phyloP scores from a whole-genome alignment of 306 rosid species.

The Sindora glabra region DNA sequence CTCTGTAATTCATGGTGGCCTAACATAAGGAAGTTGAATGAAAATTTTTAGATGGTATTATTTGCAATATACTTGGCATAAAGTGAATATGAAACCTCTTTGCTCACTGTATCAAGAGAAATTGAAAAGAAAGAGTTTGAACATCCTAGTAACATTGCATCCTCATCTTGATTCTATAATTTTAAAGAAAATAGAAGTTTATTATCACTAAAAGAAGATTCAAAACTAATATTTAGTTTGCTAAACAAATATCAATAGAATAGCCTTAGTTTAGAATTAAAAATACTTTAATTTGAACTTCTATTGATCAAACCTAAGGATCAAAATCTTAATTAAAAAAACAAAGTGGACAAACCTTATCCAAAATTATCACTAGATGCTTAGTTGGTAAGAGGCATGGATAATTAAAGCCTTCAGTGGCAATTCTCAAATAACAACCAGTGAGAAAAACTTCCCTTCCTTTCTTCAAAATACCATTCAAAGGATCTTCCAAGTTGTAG shows the following conservation, averaged over 20 bases:
- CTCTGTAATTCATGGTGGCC: background rate
- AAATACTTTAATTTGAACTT: background rate
- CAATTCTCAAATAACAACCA: slow-evolving; percentile 84
- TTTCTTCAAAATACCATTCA: slow-evolving; percentile 64
- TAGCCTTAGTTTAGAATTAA: slow-evolving; percentile 1
- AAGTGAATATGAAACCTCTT: slow-evolving; percentile 59
- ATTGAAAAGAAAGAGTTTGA: slow-evolving; percentile 77
- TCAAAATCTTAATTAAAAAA: background rate
- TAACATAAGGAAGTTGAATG: too few relatives aligned
- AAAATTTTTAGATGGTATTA: background rate
- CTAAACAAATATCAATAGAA: background rate
- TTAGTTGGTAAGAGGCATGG: slow-evolving; percentile 87
- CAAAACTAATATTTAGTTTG: background rate
- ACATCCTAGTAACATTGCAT: slow-evolving; percentile 78
- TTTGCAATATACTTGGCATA: slow-evolving; percentile 52
- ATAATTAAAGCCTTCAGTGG: slow-evolving; percentile 54
- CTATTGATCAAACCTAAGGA: slow-evolving; percentile 1
- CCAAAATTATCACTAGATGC: slow-evolving; percentile 68
- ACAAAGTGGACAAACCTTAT: slow-evolving; percentile 47
- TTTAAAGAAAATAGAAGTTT: slow-evolving; percentile 3
- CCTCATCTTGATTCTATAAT: slow-evolving; percentile 71
- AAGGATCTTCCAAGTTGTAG: slow-evolving; percentile 51
- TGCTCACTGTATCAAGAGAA: slow-evolving; percentile 45
- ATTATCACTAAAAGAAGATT: slow-evolving; percentile 1
- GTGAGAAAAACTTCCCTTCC: slow-evolving; percentile 89